These are phyloP conservation scores for Corynespora cassiicola DNA, from an alignment of 2,329 filamentous ascomycete genomes.

Conservation along the genomic window DNA sequence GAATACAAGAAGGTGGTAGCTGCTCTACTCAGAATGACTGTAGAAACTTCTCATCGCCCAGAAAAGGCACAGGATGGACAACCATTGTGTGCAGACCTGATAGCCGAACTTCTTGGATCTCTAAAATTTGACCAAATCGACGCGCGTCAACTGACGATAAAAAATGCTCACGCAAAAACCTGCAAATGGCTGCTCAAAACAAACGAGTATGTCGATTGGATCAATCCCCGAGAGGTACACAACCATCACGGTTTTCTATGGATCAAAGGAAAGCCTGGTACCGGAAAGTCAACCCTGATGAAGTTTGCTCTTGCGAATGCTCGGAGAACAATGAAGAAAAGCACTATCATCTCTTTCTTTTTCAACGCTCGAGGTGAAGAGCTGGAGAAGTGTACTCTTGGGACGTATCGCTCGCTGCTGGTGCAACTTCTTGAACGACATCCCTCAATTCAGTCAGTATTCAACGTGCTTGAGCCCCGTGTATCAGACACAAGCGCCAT, in stretches of 20 bases:
- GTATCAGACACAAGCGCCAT: background rate
- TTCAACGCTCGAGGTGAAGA: conserved; percentile 19
- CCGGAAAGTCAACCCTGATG: conserved; percentile 47
- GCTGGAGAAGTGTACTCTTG: conserved; percentile 14
- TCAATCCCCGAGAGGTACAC: conserved; percentile 26
- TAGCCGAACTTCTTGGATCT: conserved; percentile 27
- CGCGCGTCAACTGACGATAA: conserved; percentile 40
- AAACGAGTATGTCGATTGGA: conserved; percentile 44
- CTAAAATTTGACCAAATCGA: conserved; percentile 47
- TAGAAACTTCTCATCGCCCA: background rate
- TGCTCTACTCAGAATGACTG: conserved; percentile 3
- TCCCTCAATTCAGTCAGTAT: conserved; percentile 9
- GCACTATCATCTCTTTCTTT: conserved; percentile 15
- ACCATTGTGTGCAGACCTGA: conserved; percentile 1
- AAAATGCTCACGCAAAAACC: conserved; percentile 41
- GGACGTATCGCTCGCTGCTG: conserved; percentile 22
- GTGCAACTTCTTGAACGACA: conserved; percentile 17
- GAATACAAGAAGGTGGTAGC: conserved; percentile 17
- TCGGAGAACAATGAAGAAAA: conserved; percentile 3
- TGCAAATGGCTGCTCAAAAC: conserved; percentile 49
- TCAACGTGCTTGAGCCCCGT: background rate
- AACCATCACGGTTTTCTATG: conserved; percentile 51
- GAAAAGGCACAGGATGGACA: background rate
- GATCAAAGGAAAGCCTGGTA: conserved; percentile 46
- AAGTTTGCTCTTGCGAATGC: conserved; percentile 4